phyloP scores from a whole-genome alignment of 495 filamentous ascomycete genomes.

The Talaromyces wortmannii region DNA sequence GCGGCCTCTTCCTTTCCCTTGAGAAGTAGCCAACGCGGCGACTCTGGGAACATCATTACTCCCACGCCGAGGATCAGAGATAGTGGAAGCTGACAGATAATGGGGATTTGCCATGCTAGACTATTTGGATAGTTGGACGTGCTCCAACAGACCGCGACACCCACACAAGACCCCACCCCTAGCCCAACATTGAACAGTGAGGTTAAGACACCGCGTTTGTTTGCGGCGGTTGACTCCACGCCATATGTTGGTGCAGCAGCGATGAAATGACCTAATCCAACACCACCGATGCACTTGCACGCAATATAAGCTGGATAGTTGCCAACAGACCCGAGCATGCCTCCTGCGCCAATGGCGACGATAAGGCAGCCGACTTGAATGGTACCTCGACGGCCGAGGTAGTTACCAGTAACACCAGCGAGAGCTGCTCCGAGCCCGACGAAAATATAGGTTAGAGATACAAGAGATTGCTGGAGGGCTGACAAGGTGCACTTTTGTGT shows the following conservation, averaged over 20 bases:
- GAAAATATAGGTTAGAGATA: slow-evolving; percentile 20
- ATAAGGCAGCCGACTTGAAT: slow-evolving; percentile 16
- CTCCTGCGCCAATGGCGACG: slow-evolving; percentile 15
- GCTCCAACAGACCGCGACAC: slow-evolving; percentile 18
- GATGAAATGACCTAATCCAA: slow-evolving; percentile 18
- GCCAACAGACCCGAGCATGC: slow-evolving; percentile 17
- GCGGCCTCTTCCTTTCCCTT: slow-evolving; percentile 15
- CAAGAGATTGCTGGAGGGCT: slow-evolving; percentile 20
- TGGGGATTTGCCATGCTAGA: slow-evolving; percentile 25
- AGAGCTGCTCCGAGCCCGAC: slow-evolving; percentile 17
- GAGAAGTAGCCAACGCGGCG: slow-evolving; percentile 20
- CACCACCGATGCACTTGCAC: slow-evolving; percentile 21
- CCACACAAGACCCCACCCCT: slow-evolving; percentile 17
- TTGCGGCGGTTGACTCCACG: slow-evolving; percentile 21
- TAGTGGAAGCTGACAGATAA: slow-evolving; percentile 21
- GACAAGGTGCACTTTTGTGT: too few species aligned
- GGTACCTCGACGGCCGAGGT: slow-evolving; percentile 12
- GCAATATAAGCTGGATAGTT: slow-evolving; percentile 22
- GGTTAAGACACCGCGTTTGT: slow-evolving; percentile 16
- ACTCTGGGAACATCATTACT: slow-evolving; percentile 24
- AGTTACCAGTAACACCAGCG: slow-evolving; percentile 13
- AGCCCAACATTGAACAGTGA: slow-evolving; percentile 21
- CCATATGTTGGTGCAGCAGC: slow-evolving; percentile 15
- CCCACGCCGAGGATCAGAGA: slow-evolving; percentile 18
- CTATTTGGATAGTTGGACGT: slow-evolving; percentile 12